Percentiles rank a stretch among this genome's conserved stretches.
phyloP scores from a whole-genome alignment of 495 filamentous ascomycete genomes.

The Podospora fimiseda region DNA sequence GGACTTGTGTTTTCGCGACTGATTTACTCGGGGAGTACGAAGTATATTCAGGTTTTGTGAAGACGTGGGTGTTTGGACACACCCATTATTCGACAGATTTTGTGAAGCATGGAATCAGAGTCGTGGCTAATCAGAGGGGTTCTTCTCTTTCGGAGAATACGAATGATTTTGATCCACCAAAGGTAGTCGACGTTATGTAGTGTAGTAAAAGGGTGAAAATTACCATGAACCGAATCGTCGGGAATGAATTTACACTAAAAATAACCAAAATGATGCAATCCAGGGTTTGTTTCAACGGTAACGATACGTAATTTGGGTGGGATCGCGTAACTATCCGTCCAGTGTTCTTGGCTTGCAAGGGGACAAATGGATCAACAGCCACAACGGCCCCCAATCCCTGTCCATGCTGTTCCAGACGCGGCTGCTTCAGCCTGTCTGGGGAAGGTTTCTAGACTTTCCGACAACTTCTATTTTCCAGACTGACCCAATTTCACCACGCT shows the following conservation, averaged over 20 bases:
- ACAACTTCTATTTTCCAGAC: not conserved
- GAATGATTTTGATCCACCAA: too few species aligned
- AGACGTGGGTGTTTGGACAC: too few species aligned
- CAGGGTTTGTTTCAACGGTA: not conserved
- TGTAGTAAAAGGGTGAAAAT: too few species aligned
- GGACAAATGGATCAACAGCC: not conserved
- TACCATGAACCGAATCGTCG: not conserved
- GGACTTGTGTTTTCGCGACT: too few species aligned
- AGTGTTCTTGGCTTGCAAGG: not conserved
- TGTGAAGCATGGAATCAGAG: too few species aligned
- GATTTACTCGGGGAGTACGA: too few species aligned
- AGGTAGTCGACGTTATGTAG: too few species aligned
- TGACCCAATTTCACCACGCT: not conserved
- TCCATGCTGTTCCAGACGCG: not conserved
- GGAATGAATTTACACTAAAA: not conserved
- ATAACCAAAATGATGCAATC: not conserved
- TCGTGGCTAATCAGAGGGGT: too few species aligned
- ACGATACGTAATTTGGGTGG: not conserved
- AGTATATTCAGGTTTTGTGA: too few species aligned
- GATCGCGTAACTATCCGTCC: not conserved
- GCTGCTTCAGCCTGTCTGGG: conserved; percentile 1
- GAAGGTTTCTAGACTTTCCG: not conserved
- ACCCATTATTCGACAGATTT: too few species aligned
- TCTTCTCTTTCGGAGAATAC: too few species aligned
- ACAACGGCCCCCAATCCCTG: not conserved